Evolutionary conservation across 768 basidiomycete genomes (phyloP), one percentile per base, ranked within the genome.

Genomic region (Cystofilobasidium macerans): DNA sequence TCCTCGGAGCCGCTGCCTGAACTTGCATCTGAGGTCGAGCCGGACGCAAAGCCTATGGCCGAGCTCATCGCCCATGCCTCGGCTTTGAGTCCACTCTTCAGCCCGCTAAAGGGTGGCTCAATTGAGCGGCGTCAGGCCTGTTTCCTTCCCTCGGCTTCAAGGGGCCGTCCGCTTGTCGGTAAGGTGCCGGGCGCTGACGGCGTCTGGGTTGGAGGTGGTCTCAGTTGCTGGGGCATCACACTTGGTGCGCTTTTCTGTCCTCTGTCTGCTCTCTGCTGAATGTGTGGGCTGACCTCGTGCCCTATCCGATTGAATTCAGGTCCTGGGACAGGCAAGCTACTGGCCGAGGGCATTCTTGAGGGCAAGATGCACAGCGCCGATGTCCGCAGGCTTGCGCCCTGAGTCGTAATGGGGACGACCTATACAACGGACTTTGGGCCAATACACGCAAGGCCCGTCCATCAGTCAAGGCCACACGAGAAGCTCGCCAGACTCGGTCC

Each of bases 241-340:
- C 74, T 75, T 60, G 73, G 28, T 33, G 1, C 22, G 16, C 56
- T 12, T 40, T n/a, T 11, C 38, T 22, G 11, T n/a, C n/a, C 38
- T 48, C 60, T 40, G n/a, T 54, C 64, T 59, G 59, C 64, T 61
- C 26, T 65, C 63, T 35, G 36, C n/a, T n/a, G n/a, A n/a, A 47
- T 13, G 63, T 36, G 57, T 4, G 26, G n/a, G 18, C 58, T 7
- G 26, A 57, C 38, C 22, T 6, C 28, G 33, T 56, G 28, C 32
- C 14, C 32, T n/a, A 11, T 48, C 32, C n/a, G 36, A 5, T 3
- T 33, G 43, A 8, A 24, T 11, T 13, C 87, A 73, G 88, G 85
- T 3, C 89, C 90, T 0, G 90, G 88, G 5, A 92, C 89, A 3
- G 91, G 85, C 1, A 82, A 81, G 70, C 83, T 82, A 9, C 73